Evolutionary conservation across 768 basidiomycete genomes (phyloP), one percentile per base, ranked within the genome.

Genomic region (Mycena kentingensis): DNA sequence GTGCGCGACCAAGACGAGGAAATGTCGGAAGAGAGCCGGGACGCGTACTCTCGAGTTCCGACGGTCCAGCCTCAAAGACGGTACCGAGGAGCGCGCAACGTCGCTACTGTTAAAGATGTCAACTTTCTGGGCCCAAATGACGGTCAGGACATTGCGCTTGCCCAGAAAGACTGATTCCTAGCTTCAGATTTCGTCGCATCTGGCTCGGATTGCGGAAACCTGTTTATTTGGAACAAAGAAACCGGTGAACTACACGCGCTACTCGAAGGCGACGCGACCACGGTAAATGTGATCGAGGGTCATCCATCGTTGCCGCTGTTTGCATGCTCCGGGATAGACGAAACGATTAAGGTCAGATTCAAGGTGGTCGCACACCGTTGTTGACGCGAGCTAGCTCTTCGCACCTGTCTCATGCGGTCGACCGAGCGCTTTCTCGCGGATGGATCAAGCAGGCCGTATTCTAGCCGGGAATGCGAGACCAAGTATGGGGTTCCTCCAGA

Each of bases 301-400:
- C 91, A 95, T 76, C 81, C 93, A 0, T 77, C 82, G 36, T 70
- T 93, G 15, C 92, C 93, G 0, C 69, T 95, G 19, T 66, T 93
- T n/a, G 91, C 92, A 3, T 85, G 88, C 37, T 90, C 87, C 65
- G 93, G 93, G 1, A 93, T 96, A 43, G 93, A 95, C 62, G 72
- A 77, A 11, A 90, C 90, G 10, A 79, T 94, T 41, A 95, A 96
- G 78, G 89, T 88, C n/a, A n/a, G n/a, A n/a, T n/a, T n/a, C n/a
- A n/a, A n/a, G n/a, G n/a, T n/a, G n/a, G n/a, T n/a, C n/a, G n/a
- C n/a, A n/a, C n/a, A n/a, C n/a, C n/a, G n/a, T n/a, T n/a, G n/a
- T n/a, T n/a, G n/a, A n/a, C n/a, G n/a, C n/a, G 29, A 43, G 37
- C 37, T 52, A 90, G 88, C 66, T 90, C 26, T 91, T 90, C 67